A percentile compares a stretch with the other conserved stretches of the same genome.
Conservation (phyloP, 2,329 filamentous ascomycete genomes). For the Stagonosporopsis tanaceti region DNA sequence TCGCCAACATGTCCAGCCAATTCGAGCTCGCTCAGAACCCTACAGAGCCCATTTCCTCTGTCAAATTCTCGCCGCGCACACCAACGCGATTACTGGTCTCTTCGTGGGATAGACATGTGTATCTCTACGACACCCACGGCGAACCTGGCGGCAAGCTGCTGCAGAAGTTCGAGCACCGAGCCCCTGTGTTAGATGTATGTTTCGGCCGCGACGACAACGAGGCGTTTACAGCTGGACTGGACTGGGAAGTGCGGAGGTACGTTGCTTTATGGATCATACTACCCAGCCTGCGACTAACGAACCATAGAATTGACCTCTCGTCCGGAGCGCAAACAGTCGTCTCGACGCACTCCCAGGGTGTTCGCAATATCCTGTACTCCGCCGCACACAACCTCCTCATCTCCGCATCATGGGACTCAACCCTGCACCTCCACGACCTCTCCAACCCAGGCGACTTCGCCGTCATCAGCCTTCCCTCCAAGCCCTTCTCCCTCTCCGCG, state of each 20-base stretch:
- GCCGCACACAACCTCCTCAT: conserved; percentile 78
- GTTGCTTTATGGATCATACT: conserved; percentile 21
- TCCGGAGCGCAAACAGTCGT: conserved; percentile 77
- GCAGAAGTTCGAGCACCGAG: conserved; percentile 78
- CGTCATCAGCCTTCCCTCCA: conserved; percentile 76
- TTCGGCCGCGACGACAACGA: conserved; percentile 85
- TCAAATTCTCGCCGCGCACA: conserved; percentile 84
- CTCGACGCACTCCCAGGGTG: conserved; percentile 79
- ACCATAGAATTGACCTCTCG: conserved; percentile 70
- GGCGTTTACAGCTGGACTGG: conserved; percentile 85
- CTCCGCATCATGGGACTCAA: conserved; percentile 93
- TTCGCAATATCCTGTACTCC: conserved; percentile 85
- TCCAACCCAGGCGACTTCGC: conserved; percentile 64
- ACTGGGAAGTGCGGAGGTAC: conserved; percentile 83
- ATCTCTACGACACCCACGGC: conserved; percentile 80
- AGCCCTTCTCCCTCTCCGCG: conserved; percentile 84
- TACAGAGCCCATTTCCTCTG: conserved; percentile 83
- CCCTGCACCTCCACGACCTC: conserved; percentile 82
- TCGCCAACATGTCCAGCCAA: conserved; percentile 59
- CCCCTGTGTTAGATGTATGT: conserved; percentile 89
- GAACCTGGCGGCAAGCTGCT: conserved; percentile 70
- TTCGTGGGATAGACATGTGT: conserved; percentile 93
- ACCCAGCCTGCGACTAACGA: background rate
- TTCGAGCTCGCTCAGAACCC: conserved; percentile 85
- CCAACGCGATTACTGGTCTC: conserved; percentile 82